Conservation (phyloP, 1,139 yeast species). For the Spathaspora sp. region DNA sequence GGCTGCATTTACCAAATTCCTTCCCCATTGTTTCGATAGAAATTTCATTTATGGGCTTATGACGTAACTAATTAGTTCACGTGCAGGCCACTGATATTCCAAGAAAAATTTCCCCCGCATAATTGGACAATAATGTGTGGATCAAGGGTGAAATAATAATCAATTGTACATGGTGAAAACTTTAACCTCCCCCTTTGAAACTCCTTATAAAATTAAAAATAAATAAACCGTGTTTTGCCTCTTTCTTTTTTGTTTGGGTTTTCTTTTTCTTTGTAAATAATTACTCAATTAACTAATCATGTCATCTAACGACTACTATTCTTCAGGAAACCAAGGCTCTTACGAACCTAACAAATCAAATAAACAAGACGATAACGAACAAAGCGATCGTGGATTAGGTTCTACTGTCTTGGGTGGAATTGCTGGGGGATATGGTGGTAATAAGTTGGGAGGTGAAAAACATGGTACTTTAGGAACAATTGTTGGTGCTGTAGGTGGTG, state of each 20-base stretch:
- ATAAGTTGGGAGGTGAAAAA: constrained; percentile 33
- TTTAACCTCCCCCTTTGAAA: neutral
- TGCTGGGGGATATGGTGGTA: constrained; percentile 57
- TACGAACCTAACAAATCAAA: constrained; percentile 25
- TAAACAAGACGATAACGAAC: constrained; percentile 17
- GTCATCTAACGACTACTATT: constrained; percentile 66
- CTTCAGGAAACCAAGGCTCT: constrained; percentile 46
- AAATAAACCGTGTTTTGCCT: neutral
- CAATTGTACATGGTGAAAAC: neutral
- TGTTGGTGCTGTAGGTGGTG: constrained; percentile 63
- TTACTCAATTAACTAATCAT: constrained; percentile 21
- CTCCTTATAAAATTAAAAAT: neutral
- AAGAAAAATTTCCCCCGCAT: too few relatives aligned
- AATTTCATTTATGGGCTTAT: too few relatives aligned
- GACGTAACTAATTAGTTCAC: too few relatives aligned
- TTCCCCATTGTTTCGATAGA: too few relatives aligned
- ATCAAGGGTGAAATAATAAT: neutral
- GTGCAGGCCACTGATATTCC: too few relatives aligned
- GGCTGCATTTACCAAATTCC: too few relatives aligned
- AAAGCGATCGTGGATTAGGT: constrained; percentile 56
- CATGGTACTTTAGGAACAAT: constrained; percentile 55
- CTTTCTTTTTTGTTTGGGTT: neutral
- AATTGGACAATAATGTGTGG: too few relatives aligned
- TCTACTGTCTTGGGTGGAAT: constrained; percentile 59
- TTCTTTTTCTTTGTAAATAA: neutral